Evolutionary conservation across 345 rosid species (phyloP), one percentile per base, ranked within the genome.

Genomic region (Cardamine chenopodiifolia): DNA sequence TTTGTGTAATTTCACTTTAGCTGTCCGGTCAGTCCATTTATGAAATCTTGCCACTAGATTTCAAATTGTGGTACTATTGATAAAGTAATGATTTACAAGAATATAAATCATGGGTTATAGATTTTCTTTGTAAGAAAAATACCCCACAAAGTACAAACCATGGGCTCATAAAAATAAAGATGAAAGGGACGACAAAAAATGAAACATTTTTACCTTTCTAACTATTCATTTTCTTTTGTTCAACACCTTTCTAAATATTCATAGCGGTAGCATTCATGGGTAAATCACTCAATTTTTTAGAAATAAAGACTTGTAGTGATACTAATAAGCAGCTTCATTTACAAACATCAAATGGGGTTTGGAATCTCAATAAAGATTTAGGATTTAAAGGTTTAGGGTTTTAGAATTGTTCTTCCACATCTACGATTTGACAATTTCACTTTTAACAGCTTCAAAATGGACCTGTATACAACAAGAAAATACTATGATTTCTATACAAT

Each of bases 1-100:
- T 77, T 65, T 77, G 81, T 71, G 81, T 72, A 66, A 78, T 71
- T 66, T 72, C 73, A 78, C 81, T 78, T 72, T 71, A 71, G 69
- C 81, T 78, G 81, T 71, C 62, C 39, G 73, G 81, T 66, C 69
- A 71, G 23, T 66, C 69, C 57, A 78, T 78, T 78, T 58, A 71
- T 78, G 77, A 78, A 71, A 57, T 40, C 25, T 71, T 52, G 68
- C 77, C 81, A 71, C 81, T 71, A 72, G 37, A 78, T 71, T 71
- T 71, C 66, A 66, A 78, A 78, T 50, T 49, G n/a, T 78, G 28
- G 77, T 78, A 78, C 77, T 71, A 40, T 59, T 78, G 73, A 78
- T 71, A 66, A 71, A 78, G 81, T 50, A 13, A 66, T 71, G 77
- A 78, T 72, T 66, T 71, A 26, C 66, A 71, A 32, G 68, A 71